Conservation (phyloP, 345 rosid genomes). For the Eucalyptus pauciflora region DNA sequence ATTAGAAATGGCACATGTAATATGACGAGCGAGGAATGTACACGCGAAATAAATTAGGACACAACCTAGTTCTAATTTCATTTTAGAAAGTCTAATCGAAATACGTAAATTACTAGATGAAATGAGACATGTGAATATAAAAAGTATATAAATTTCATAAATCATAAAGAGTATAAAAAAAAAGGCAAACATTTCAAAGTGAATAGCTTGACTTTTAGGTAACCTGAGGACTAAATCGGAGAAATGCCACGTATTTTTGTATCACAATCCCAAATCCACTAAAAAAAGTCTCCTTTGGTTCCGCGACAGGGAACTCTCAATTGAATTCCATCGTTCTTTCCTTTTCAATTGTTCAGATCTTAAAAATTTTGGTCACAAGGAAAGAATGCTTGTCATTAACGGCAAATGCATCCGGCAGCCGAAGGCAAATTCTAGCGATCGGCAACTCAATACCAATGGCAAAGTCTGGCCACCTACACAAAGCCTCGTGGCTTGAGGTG, state of each 20-base stretch:
- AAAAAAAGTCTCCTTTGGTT: not conserved
- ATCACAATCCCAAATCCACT: not conserved
- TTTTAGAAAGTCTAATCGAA: not conserved
- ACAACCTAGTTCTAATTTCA: not conserved
- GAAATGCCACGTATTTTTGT: not conserved
- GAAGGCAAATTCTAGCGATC: not conserved
- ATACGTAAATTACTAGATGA: not conserved
- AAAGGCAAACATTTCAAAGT: not conserved
- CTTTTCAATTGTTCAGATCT: not conserved
- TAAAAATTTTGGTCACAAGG: not conserved
- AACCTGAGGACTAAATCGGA: not conserved
- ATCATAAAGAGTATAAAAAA: too few species aligned
- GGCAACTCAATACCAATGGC: not conserved
- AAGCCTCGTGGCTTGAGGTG: not conserved
- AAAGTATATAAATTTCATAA: not conserved
- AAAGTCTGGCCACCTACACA: not conserved
- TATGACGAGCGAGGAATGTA: too few species aligned
- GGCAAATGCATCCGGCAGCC: not conserved
- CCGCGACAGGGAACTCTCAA: not conserved
- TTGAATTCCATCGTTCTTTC: fast-evolving
- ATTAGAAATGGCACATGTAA: not conserved
- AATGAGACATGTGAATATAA: not conserved
- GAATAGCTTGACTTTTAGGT: not conserved
- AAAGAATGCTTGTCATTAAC: not conserved
- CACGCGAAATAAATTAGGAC: not conserved